Evolutionary conservation across 192 early-diverging fungal genomes (phyloP).

Genomic region (Dispira simplex): DNA sequence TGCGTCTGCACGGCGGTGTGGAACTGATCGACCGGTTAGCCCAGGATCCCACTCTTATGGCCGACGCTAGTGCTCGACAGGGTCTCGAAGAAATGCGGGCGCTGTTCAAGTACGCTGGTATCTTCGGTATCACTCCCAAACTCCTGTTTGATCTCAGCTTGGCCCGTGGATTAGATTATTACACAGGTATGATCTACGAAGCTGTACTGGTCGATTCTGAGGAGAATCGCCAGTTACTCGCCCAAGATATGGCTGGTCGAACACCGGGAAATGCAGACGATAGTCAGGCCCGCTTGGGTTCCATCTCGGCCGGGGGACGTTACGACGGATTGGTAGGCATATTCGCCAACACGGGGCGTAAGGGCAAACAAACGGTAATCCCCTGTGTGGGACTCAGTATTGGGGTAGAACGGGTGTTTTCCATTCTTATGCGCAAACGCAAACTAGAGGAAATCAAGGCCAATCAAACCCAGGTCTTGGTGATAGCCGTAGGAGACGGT

Average conservation of each 20-base stretch:
- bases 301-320: constrained; percentile 91
- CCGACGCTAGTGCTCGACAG: constrained; percentile 48
- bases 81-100: constrained; percentile 78
- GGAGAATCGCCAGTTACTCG: constrained; percentile 10
- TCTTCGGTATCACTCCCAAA: constrained; percentile 51
- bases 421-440: constrained; percentile 56
- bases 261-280: constrained; percentile 34
- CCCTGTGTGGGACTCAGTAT: constrained; percentile 94
- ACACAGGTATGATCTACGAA: constrained; percentile 98
- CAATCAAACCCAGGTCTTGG: constrained; percentile 71
- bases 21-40: constrained; percentile 65
- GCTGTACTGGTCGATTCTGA: constrained; percentile 41
- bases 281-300: constrained; percentile 72
- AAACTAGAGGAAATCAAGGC: constrained; percentile 43
- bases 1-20: constrained; percentile 56
- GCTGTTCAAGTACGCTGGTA: constrained; percentile 71
- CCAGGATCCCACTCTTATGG: constrained; percentile 42
- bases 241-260: constrained; percentile 20
- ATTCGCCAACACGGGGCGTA: constrained; percentile 57
- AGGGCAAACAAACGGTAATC: constrained; percentile 43
- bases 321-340: constrained; percentile 97
- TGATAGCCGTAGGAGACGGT: constrained; percentile 65
- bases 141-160: constrained; percentile 86
- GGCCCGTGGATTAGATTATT: constrained; percentile 97
- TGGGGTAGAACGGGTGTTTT: constrained; percentile 92